Evolutionary conservation across 441 rosid genomes (phyloP).

Genomic region (Syzygium malaccense): DNA sequence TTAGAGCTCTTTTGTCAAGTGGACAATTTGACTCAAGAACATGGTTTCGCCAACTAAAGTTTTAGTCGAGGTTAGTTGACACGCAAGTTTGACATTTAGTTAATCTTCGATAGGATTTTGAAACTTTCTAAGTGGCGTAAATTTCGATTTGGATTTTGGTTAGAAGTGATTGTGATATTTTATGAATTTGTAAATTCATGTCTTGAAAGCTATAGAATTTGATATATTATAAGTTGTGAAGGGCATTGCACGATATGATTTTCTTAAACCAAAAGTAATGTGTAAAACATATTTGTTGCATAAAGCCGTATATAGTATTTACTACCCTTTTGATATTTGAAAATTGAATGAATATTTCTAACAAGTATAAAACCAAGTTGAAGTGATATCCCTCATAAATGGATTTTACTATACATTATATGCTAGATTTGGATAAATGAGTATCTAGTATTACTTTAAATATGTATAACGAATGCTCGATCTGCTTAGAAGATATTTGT

Average conservation of each 20-base stretch:
- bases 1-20: neutral
- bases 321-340: neutral
- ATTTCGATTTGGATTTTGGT: neutral
- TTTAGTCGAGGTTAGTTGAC: neutral
- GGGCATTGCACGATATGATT: neutral
- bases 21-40: neutral
- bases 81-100: neutral
- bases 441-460: too few species aligned
- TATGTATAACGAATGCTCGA: fast-evolving
- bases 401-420: neutral
- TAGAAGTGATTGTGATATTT: too few species aligned
- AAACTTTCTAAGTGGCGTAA: fast-evolving
- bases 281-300: neutral
- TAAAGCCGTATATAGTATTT: fast-evolving
- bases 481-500: too few species aligned
- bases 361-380: neutral
- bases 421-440: neutral
- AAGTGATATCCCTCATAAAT: too few species aligned
- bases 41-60: neutral
- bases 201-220: too few species aligned
- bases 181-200: neutral
- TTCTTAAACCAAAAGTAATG: neutral
- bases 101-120: neutral
- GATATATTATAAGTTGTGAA: too few species aligned
- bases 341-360: too few species aligned